phyloP scores from a whole-genome alignment of 129 eudicot genomes.

The Centrapalus pauciflorus region DNA sequence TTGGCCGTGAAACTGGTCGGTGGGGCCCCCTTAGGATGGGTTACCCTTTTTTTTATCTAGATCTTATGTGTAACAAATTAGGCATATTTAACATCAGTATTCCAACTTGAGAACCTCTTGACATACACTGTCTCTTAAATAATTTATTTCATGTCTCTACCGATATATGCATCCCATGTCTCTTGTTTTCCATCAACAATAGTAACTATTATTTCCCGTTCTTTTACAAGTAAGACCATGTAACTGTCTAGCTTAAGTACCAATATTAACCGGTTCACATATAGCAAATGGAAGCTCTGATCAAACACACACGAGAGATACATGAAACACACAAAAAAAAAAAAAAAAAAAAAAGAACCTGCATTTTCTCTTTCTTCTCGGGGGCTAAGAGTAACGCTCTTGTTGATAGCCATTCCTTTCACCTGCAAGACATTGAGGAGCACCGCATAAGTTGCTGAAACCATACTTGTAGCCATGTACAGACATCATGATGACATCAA shows the following conservation, averaged over 20 bases:
- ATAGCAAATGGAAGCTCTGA: not conserved
- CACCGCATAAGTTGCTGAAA: not conserved
- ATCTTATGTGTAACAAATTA: not conserved
- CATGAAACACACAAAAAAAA: not conserved
- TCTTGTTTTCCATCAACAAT: not conserved
- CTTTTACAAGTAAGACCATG: not conserved
- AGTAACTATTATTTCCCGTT: not conserved
- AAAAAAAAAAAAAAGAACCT: conserved; percentile 45
- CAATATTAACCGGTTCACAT: not conserved
- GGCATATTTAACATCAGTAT: not conserved
- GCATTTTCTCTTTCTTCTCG: conserved; percentile 81
- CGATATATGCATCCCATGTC: not conserved
- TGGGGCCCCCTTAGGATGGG: no score
- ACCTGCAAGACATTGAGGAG: conserved; percentile 44
- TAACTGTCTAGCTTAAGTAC: not conserved
- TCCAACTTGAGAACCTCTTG: not conserved
- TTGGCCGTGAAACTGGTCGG: no score
- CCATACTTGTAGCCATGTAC: not conserved
- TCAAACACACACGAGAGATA: conserved; percentile 2
- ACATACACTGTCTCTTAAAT: not conserved
- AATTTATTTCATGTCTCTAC: not conserved
- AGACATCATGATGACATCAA: not conserved
- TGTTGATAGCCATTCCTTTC: conserved; percentile 94
- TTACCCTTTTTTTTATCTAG: no score
- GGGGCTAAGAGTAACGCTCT: conserved; percentile 57